These are phyloP conservation scores for Geotrichum carabidarum DNA, from an alignment of 1,139 yeast genomes.

Conservation along the genomic window DNA sequence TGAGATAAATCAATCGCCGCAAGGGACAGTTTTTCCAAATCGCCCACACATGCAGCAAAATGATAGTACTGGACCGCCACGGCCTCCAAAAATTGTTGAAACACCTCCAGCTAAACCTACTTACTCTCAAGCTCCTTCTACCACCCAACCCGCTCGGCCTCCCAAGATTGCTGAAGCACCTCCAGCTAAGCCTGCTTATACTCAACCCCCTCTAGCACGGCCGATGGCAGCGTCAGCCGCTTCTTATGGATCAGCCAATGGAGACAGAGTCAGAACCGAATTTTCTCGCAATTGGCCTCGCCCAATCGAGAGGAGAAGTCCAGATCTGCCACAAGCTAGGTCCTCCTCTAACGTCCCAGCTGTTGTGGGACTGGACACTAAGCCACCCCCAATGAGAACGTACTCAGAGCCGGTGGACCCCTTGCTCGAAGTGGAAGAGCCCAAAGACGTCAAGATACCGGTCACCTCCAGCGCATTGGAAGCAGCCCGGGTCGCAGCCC, in stretches of 20 bases:
- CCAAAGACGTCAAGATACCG: constrained; percentile 20
- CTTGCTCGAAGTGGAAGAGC: constrained; percentile 2
- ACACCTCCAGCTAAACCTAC: neutral
- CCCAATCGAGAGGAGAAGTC: too few species aligned
- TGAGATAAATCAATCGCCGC: too few species aligned
- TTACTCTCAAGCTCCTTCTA: neutral
- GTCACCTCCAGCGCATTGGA: constrained; percentile 34
- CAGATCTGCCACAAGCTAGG: too few species aligned
- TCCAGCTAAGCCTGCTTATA: neutral
- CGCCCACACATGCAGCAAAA: too few species aligned
- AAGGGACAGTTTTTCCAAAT: too few species aligned
- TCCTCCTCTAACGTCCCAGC: neutral
- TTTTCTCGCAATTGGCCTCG: too few species aligned
- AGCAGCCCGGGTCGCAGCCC: constrained; percentile 30
- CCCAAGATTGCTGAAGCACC: neutral
- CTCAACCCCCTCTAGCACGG: neutral
- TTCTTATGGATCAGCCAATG: too few species aligned
- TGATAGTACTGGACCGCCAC: too few species aligned
- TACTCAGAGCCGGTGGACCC: constrained; percentile 20
- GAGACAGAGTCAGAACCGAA: too few species aligned
- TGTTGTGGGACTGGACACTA: constrained; percentile 6
- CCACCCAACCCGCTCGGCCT: neutral
- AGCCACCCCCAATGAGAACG: constrained; percentile 32
- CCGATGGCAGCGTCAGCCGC: neutral
- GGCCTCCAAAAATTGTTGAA: neutral